Evolutionary conservation across 768 basidiomycete species (phyloP).

Genomic region (Suillus americanus): DNA sequence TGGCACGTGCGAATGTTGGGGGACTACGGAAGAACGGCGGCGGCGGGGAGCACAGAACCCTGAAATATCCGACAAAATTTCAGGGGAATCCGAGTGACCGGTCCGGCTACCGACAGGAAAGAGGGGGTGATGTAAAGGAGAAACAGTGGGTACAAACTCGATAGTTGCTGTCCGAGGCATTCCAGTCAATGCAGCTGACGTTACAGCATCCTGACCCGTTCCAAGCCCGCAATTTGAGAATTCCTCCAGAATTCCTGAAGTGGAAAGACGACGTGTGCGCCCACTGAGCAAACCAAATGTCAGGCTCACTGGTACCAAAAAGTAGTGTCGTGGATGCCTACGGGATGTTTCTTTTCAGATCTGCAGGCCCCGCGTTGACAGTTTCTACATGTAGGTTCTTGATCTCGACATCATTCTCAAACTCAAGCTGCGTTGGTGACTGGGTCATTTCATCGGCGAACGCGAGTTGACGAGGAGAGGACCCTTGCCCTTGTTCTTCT

Average conservation of each 20-base stretch:
- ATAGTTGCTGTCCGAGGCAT: constrained; percentile 46
- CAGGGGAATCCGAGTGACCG: constrained; percentile 10
- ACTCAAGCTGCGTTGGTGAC: constrained; percentile 2
- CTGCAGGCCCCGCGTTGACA: background rate
- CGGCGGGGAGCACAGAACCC: background rate
- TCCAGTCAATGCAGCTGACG: constrained; percentile 9
- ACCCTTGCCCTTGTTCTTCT: background rate
- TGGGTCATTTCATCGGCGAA: constrained; percentile 1
- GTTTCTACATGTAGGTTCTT: constrained; percentile 2
- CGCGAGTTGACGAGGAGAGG: constrained; percentile 8
- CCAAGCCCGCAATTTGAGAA: background rate
- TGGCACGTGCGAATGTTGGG: constrained; percentile 15
- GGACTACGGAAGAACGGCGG: constrained; percentile 14
- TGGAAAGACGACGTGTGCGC: constrained; percentile 34
- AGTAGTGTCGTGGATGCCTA: background rate
- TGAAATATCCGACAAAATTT: constrained; percentile 8
- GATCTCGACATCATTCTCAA: background rate
- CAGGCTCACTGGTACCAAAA: constrained; percentile 13
- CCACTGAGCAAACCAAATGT: background rate
- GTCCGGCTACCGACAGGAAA: constrained; percentile 26
- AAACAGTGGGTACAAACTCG: constrained; percentile 48
- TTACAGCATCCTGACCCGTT: background rate
- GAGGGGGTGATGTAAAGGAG: constrained; percentile 24
- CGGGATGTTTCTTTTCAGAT: background rate
- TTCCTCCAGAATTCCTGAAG: constrained; percentile 29